A percentile compares a stretch with the other conserved stretches of the same genome.
These are phyloP conservation scores for Akanthomyces muscarius DNA, from an alignment of 2,329 filamentous ascomycete species.

Conservation along the genomic window DNA sequence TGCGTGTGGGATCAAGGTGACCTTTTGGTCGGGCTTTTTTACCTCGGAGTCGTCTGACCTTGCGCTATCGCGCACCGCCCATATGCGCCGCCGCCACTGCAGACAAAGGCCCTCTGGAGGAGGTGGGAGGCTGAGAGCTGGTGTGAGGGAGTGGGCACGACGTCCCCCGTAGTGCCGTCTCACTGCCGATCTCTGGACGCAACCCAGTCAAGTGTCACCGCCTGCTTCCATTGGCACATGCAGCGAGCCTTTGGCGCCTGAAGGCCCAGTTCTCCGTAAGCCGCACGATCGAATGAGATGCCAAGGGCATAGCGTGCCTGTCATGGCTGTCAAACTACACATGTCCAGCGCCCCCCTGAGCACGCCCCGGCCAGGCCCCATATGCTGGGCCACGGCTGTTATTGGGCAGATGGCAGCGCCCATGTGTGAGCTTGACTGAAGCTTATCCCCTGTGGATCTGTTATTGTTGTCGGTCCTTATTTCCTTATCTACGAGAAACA, in stretches of 20 bases:
- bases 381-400: background rate
- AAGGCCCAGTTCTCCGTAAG: background rate
- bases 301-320: slow-evolving; percentile 1
- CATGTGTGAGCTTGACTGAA: background rate
- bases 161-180: background rate
- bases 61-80: background rate
- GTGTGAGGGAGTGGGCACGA: background rate
- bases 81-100: too few relatives aligned
- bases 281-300: slow-evolving; percentile 12
- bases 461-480: background rate
- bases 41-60: slow-evolving; percentile 4
- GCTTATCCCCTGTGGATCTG: background rate
- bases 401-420: background rate
- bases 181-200: slow-evolving; percentile 11
- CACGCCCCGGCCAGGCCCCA: background rate
- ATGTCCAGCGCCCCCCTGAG: background rate
- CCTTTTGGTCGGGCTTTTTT: background rate
- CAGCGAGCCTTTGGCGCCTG: background rate
- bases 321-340: background rate
- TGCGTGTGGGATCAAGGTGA: background rate
- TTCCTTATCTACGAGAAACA: background rate
- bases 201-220: background rate
- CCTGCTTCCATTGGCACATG: background rate
- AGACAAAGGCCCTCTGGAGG: background rate
- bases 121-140: background rate